Base-by-base conservation (phyloP, 192 early-diverging fungal species). In the Borealophlyctis nickersoniae region DNA sequence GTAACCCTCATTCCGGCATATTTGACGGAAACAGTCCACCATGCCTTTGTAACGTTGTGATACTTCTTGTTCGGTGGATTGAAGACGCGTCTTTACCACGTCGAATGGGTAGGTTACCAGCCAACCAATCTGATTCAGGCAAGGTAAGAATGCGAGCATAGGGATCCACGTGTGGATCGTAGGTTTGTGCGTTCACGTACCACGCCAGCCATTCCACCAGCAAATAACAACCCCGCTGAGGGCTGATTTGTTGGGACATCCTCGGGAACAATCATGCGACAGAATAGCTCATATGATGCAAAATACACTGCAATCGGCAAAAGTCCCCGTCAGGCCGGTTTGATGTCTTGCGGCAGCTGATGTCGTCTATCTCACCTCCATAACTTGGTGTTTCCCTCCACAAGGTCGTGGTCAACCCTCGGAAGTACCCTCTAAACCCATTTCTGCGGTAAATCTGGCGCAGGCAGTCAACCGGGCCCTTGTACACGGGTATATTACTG, bases 31-130 rank as follows among this genome's bases (percentile, higher is more conserved):
- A 39, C 56, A 57, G 39, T 66, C 36, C 1, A 58, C 29, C 30
- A 57, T 66, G 23, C 51, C 36, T 19, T 49, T 53, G 51, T 74
- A 74, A 14, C 51, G 36, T n/a, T 35, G 62, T 2, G 60, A 36
- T 7, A 16, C n/a, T 16, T 63, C 65, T 26, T 66, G 39, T 54
- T 67, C 58, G 19, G 69, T 56, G n/a, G 73, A 73, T 57, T 81
- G 80, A 14, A 81, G 57, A 23, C 70, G 70, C 27, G 80, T 81
- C 66, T 81, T 81, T 22, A 81, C 65, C 2, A 81, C 80, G 58
- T 81, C 80, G 33, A 81, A 63, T 5, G 80, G 80, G 56, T 81
- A 81, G 4, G 80, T 81, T 2, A 62, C 62, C 14, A 74, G 36
- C 77, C 77, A 79, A 4, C 60, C 73, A 32, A 71, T 50, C 52